These are phyloP conservation scores for Zea mays DNA, from an alignment of 176 grass and related monocot species.

Conservation along the genomic window DNA sequence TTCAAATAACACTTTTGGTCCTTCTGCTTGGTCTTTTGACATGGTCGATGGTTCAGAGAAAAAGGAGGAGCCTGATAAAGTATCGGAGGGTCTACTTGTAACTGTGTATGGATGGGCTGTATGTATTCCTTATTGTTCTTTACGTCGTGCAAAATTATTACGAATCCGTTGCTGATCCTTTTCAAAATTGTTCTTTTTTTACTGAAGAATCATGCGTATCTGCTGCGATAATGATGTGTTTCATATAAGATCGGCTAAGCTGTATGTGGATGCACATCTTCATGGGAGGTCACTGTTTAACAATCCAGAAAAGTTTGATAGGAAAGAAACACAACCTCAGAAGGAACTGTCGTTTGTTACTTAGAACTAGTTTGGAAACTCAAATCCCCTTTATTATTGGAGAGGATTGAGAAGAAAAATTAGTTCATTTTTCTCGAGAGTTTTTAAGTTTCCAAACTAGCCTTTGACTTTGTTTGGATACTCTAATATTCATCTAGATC, in stretches of 20 bases:
- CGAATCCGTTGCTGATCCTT: constrained; percentile 27
- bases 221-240: constrained; percentile 46
- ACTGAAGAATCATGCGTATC: constrained; percentile 61
- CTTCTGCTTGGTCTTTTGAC: constrained; percentile 47
- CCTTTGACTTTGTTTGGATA: too few relatives aligned
- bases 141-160: constrained; percentile 22
- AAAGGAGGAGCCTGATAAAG: constrained; percentile 49
- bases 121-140: constrained; percentile 8
- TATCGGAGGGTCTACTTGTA: constrained; percentile 29
- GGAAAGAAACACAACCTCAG: constrained; percentile 28
- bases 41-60: constrained; percentile 46
- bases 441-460: too few relatives aligned
- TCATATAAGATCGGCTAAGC: constrained; percentile 37
- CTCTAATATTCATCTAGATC: too few relatives aligned
- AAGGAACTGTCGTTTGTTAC: not conserved
- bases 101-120: constrained; percentile 11
- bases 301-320: constrained; percentile 33
- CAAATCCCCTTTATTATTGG: too few relatives aligned
- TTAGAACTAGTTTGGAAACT: too few relatives aligned
- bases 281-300: constrained; percentile 33
- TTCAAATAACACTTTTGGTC: constrained; percentile 35
- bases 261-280: constrained; percentile 35
- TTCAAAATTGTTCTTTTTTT: constrained; percentile 46
- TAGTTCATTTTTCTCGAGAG: too few relatives aligned
- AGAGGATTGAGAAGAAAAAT: too few relatives aligned